Conservation (phyloP, 2,329 filamentous ascomycete species). For the Arthroderma sp. region DNA sequence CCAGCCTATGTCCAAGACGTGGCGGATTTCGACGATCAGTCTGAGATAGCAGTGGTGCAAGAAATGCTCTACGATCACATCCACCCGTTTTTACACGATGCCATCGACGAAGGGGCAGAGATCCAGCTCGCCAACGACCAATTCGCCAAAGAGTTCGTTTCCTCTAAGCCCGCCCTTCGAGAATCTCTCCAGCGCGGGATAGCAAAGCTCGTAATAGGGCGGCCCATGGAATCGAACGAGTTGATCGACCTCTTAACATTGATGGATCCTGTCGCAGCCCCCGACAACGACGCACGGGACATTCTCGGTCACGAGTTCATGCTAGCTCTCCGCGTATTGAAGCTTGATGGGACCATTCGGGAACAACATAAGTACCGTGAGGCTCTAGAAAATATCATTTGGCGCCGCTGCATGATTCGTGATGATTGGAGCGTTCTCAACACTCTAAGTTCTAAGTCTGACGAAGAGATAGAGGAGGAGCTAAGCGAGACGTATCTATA, state of each 20-base stretch:
- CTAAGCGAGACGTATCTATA: constrained; percentile 56
- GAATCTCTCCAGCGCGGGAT: constrained; percentile 60
- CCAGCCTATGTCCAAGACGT: constrained; percentile 32
- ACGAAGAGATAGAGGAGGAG: constrained; percentile 50
- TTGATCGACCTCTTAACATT: constrained; percentile 59
- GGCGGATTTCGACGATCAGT: constrained; percentile 46
- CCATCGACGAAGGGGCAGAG: constrained; percentile 68
- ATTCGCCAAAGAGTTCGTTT: constrained; percentile 41
- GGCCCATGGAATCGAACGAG: constrained; percentile 47
- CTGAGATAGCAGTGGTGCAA: constrained; percentile 65
- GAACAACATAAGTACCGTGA: constrained; percentile 44
- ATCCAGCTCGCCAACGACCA: constrained; percentile 61
- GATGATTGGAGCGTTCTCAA: constrained; percentile 78
- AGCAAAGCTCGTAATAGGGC: constrained; percentile 54
- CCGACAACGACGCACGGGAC: constrained; percentile 33
- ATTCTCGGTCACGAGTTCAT: constrained; percentile 54
- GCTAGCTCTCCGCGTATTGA: constrained; percentile 49
- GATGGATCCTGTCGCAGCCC: constrained; percentile 43
- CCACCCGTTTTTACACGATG: constrained; percentile 50
- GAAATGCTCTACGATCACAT: constrained; percentile 62
- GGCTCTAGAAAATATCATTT: constrained; percentile 51
- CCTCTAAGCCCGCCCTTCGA: constrained; percentile 52
- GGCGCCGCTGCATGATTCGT: constrained; percentile 71
- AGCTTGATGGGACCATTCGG: constrained; percentile 41
- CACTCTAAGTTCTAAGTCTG: constrained; percentile 60